These are phyloP conservation scores for Dioszegia aurantiaca DNA, from an alignment of 768 basidiomycete species.

Conservation along the genomic window DNA sequence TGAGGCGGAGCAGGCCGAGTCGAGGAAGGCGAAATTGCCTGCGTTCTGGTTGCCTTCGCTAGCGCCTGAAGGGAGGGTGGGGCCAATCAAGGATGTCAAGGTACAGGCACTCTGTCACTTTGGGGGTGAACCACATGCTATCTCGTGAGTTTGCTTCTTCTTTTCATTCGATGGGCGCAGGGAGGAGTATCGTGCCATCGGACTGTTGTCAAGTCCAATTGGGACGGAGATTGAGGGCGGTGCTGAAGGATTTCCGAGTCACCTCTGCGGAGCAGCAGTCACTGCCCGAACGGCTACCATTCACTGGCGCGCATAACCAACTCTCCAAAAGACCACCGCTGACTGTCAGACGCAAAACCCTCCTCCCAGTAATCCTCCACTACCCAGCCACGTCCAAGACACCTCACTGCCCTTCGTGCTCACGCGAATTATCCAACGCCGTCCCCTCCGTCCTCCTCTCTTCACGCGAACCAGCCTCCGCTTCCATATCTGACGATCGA, in stretches of 20 bases:
- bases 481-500: conserved; percentile 12
- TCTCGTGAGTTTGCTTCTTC: conserved; percentile 64
- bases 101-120: conserved; percentile 85
- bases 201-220: background rate
- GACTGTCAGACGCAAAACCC: conserved; percentile 69
- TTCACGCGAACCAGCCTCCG: conserved; percentile 29
- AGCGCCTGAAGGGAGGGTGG: conserved; percentile 73
- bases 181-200: background rate
- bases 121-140: conserved; percentile 65
- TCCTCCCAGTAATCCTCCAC: conserved; percentile 77
- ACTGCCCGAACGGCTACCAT: too few relatives aligned
- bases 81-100: conserved; percentile 72
- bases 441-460: conserved; percentile 87
- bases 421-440: conserved; percentile 62
- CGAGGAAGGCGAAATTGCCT: conserved; percentile 80
- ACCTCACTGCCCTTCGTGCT: conserved; percentile 48
- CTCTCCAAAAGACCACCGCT: too few relatives aligned
- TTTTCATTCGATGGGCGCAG: too few relatives aligned
- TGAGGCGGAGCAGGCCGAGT: conserved; percentile 74
- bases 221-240: background rate
- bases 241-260: too few relatives aligned
- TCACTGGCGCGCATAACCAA: too few relatives aligned
- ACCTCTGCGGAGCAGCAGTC: too few relatives aligned
- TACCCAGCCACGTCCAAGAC: conserved; percentile 52
- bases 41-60: conserved; percentile 96